Evolutionary conservation across 148 eudicot genomes (phyloP).

Genomic region (Chenopodium formosanum): DNA sequence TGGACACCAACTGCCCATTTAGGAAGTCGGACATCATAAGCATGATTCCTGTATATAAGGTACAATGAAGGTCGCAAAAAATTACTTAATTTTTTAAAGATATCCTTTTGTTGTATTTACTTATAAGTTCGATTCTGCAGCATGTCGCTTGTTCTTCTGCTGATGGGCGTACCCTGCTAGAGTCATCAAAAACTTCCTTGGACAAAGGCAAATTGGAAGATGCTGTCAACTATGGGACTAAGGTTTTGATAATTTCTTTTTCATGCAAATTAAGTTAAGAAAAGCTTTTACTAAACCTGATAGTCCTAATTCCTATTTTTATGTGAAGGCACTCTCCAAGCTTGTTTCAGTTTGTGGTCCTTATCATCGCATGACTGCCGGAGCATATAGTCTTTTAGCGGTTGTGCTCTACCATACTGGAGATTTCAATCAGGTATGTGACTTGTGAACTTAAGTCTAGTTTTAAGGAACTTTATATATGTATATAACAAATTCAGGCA

Average conservation of each 20-base stretch:
- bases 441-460: neutral
- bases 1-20: slow-evolving; percentile 70
- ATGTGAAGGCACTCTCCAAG: slow-evolving; percentile 72
- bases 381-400: slow-evolving; percentile 94
- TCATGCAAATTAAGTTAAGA: neutral
- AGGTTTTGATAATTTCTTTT: slow-evolving; percentile 40
- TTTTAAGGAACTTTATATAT: neutral
- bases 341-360: slow-evolving; percentile 92
- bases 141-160: slow-evolving; percentile 98
- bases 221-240: slow-evolving; percentile 90
- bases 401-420: slow-evolving; percentile 95
- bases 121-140: slow-evolving; percentile 36
- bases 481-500: neutral
- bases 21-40: slow-evolving; percentile 73
- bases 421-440: slow-evolving; percentile 88
- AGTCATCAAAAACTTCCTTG: slow-evolving; percentile 91
- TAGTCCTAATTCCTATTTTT: slow-evolving; percentile 20
- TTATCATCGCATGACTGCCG: slow-evolving; percentile 97
- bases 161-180: slow-evolving; percentile 87
- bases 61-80: slow-evolving; percentile 26
- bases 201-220: slow-evolving; percentile 96
- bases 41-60: slow-evolving; percentile 90
- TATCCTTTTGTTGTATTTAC: slow-evolving; percentile 21
- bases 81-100: neutral
- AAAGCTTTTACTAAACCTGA: slow-evolving; percentile 10